Base-by-base conservation (phyloP, 345 rosid genomes). In the Pistacia integerrima region DNA sequence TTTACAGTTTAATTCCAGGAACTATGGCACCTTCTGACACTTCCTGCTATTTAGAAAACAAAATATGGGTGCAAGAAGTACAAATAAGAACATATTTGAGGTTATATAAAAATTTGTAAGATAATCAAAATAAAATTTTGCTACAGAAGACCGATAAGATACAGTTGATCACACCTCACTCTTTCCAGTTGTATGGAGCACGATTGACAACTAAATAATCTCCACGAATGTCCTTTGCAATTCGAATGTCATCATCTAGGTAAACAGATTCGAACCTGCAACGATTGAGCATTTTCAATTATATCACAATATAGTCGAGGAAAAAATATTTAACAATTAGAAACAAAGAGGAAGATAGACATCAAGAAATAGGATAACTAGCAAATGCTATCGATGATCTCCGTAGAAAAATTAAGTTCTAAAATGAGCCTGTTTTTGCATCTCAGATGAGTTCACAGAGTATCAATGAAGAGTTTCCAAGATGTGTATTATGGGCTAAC, bases 251-350 rank as follows among this genome's bases (percentile, higher is more conserved):
- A 62, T 80, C 83, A 35, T 86, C 87, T 11, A 80, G 69, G 81
- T 81, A 82, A 25, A 82, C 79, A 62, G 83, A 76, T 69, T 74
- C 71, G 1, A 84, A 87, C 88, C 88, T 84, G 68, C 52, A 79
- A 48, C 57, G 49, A 72, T n/a, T 1, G 4, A 48, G 30, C n/a
- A 66, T 48, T 52, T 9, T 48, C 33, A 54, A 25, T 18, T 20
- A 12, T 64, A n/a, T 55, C 13, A 67, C 38, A 58, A 35, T 17
- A 18, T 49, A 36, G 46, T 22, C 64, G 2, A 17, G 30, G 18
- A 36, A 48, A 81, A 69, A 38, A 8, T 11, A 13, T 52, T 17
- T 36, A 52, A 65, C 48, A 49, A 5, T 52, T 18, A 51, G 4
- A 59, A 14, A 65, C 10, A 10, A 56, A 7, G 30, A 46, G 52